These are phyloP conservation scores for Dalbergia cochinchinensis DNA, from an alignment of 306 rosid genomes.

Conservation along the genomic window DNA sequence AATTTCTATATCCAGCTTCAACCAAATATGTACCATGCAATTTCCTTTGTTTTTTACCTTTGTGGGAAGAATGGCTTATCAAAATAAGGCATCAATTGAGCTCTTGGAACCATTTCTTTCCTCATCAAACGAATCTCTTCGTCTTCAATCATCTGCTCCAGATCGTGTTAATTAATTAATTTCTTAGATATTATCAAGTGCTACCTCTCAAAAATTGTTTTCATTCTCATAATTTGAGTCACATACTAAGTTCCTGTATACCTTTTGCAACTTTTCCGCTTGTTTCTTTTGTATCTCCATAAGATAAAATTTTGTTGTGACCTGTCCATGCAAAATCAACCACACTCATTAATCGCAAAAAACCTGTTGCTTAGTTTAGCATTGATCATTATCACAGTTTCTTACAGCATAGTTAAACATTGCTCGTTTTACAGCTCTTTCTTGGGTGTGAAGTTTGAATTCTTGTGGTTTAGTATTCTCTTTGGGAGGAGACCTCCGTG, in stretches of 20 bases:
- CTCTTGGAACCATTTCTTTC: conserved; percentile 97
- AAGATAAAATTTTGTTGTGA: conserved; percentile 74
- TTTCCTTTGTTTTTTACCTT: conserved; percentile 58
- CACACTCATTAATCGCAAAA: conserved; percentile 30
- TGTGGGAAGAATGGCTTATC: conserved; percentile 93
- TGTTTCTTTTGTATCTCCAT: conserved; percentile 74
- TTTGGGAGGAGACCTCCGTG: conserved; percentile 60
- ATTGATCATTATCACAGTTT: neutral
- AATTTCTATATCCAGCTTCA: neutral
- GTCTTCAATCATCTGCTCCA: conserved; percentile 87
- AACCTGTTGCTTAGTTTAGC: conserved; percentile 3
- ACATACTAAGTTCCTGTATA: conserved; percentile 20
- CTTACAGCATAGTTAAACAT: conserved; percentile 88
- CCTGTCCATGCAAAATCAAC: conserved; percentile 54
- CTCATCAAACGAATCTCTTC: conserved; percentile 88
- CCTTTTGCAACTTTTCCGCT: conserved; percentile 79
- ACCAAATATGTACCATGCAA: neutral
- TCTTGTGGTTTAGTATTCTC: conserved; percentile 86
- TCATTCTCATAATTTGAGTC: conserved; percentile 8
- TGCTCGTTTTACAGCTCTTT: conserved; percentile 90
- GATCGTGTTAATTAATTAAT: neutral
- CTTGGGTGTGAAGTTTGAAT: conserved; percentile 82
- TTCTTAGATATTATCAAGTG: neutral
- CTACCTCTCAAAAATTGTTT: neutral
- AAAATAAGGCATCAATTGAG: conserved; percentile 94